A percentile compares a stretch with the other conserved stretches of the same genome.
phyloP scores from a whole-genome alignment of 202 grass and related monocot genomes.

The Hordeum pubiflorum region DNA sequence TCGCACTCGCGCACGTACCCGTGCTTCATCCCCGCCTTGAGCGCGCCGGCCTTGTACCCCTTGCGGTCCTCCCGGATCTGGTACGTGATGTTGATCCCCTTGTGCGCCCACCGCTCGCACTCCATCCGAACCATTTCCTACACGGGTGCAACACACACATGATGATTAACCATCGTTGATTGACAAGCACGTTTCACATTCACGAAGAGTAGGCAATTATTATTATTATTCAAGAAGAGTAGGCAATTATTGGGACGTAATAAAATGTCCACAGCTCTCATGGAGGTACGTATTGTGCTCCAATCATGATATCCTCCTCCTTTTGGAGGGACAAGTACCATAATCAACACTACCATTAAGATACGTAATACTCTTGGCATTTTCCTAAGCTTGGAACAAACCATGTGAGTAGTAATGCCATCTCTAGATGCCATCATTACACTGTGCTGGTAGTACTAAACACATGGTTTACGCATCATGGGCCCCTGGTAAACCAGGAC shows the following conservation, averaged over 20 bases:
- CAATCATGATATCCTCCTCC: not conserved
- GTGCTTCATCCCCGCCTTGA: conserved; percentile 82
- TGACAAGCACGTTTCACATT: not conserved
- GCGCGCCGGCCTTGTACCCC: conserved; percentile 89
- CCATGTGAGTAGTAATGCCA: not conserved
- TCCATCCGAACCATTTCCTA: conserved; percentile 72
- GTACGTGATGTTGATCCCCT: conserved; percentile 95
- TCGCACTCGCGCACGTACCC: conserved; percentile 77
- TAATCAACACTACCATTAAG: not conserved
- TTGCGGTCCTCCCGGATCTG: conserved; percentile 77
- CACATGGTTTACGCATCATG: not conserved
- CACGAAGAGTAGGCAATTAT: too few species aligned
- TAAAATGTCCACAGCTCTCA: not conserved
- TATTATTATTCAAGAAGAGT: too few species aligned
- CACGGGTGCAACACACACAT: not conserved
- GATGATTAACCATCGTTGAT: not conserved
- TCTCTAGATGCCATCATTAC: not conserved
- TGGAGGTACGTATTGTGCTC: not conserved
- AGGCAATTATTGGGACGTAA: not conserved
- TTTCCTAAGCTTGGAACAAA: not conserved
- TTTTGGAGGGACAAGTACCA: not conserved
- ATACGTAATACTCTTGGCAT: too few species aligned
- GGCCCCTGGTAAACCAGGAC: not conserved
- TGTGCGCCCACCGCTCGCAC: conserved; percentile 81
- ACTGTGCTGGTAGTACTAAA: not conserved